Percentiles rank a stretch among this genome's conserved stretches.
These are phyloP conservation scores for Leccinum subgranulosum DNA, from an alignment of 768 basidiomycete species.

Conservation along the genomic window DNA sequence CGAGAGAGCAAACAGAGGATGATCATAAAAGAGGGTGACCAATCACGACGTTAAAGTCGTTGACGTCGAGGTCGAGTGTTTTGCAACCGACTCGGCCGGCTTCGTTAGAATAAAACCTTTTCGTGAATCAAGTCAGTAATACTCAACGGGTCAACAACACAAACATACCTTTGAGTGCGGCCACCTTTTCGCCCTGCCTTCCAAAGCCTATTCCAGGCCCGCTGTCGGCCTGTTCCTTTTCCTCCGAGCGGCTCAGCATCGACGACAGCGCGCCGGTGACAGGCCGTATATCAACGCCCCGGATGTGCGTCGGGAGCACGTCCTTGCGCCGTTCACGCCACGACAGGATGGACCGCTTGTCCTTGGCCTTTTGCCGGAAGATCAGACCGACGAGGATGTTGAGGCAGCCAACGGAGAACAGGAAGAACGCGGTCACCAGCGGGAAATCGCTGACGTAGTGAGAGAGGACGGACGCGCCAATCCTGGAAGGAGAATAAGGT, in stretches of 20 bases:
- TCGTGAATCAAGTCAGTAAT: background rate
- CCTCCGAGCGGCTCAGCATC: background rate
- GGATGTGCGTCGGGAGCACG: conserved; percentile 46
- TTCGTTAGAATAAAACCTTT: conserved; percentile 55
- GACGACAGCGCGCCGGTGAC: conserved; percentile 15
- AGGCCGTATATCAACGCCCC: conserved; percentile 24
- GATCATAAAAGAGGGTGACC: background rate
- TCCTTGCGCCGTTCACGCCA: conserved; percentile 62
- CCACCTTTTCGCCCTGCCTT: conserved; percentile 74
- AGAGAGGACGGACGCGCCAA: conserved; percentile 68
- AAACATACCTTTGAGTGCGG: conserved; percentile 55
- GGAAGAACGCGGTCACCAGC: conserved; percentile 82
- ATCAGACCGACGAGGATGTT: conserved; percentile 81
- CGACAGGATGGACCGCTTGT: conserved; percentile 60
- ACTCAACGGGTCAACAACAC: conserved; percentile 1
- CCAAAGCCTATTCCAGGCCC: conserved; percentile 72
- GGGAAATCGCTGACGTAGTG: conserved; percentile 82
- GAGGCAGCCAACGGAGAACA: conserved; percentile 78
- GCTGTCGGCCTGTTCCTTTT: conserved; percentile 9
- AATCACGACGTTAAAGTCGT: background rate
- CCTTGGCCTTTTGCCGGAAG: conserved; percentile 67
- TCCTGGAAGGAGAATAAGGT: conserved; percentile 31
- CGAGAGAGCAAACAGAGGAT: conserved; percentile 1
- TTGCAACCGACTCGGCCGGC: conserved; percentile 57
- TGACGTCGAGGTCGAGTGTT: conserved; percentile 28